Evolutionary conservation across 805 yeast species (phyloP).

Genomic region (Debaryomyces prosopidis): DNA sequence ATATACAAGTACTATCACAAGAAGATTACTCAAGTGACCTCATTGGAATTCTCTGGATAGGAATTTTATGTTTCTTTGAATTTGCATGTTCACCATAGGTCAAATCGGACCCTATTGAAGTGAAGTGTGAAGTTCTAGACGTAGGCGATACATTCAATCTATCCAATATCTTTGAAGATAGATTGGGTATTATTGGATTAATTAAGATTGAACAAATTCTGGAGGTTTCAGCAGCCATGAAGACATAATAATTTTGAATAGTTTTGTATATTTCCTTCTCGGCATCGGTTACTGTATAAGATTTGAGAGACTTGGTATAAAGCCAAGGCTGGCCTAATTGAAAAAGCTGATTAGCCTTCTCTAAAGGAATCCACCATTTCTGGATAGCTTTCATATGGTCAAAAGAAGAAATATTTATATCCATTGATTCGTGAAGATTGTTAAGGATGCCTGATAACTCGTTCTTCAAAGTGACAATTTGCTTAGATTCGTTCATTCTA

Average conservation of each 20-base stretch:
- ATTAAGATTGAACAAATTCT: slow-evolving; percentile 67
- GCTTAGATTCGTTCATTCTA: slow-evolving; percentile 6
- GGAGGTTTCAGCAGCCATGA: slow-evolving; percentile 66
- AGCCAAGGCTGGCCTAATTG: slow-evolving; percentile 81
- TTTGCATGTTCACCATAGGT: slow-evolving; percentile 63
- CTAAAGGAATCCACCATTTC: slow-evolving; percentile 58
- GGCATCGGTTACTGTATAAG: slow-evolving; percentile 17
- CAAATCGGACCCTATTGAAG: slow-evolving; percentile 57
- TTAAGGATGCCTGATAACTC: slow-evolving; percentile 34
- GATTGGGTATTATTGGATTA: slow-evolving; percentile 71
- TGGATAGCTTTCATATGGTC: slow-evolving; percentile 58
- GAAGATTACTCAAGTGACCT: slow-evolving; percentile 2
- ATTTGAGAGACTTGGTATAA: slow-evolving; percentile 27
- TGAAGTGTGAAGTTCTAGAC: slow-evolving; percentile 44
- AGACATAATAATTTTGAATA: slow-evolving; percentile 53
- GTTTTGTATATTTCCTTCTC: slow-evolving; percentile 13
- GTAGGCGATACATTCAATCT: slow-evolving; percentile 54
- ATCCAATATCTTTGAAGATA: slow-evolving; percentile 58
- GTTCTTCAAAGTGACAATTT: slow-evolving; percentile 13
- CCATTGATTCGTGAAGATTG: slow-evolving; percentile 38
- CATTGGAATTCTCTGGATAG: slow-evolving; percentile 37
- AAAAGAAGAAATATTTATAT: slow-evolving; percentile 43
- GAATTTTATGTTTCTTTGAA: slow-evolving; percentile 46
- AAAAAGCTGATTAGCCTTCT: slow-evolving; percentile 63
- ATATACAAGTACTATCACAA: neutral